These are phyloP conservation scores for Eucalyptus rudis DNA, from an alignment of 345 rosid species.

Conservation along the genomic window DNA sequence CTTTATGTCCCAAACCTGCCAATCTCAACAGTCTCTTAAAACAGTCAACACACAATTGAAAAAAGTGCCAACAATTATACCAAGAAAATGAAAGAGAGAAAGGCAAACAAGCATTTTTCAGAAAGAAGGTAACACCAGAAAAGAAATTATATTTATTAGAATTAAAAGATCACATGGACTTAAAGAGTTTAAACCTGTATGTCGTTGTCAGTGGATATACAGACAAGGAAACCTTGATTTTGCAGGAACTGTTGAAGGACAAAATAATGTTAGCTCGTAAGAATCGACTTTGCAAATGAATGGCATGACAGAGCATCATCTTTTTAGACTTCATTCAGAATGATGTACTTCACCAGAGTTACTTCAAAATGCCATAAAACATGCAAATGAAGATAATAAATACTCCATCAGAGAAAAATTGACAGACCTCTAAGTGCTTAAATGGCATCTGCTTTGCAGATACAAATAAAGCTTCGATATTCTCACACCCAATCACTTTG, in stretches of 20 bases:
- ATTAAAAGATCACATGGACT: not conserved
- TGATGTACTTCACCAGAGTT: not conserved
- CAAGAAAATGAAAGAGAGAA: not conserved
- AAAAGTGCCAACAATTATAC: not conserved
- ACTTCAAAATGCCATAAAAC: not conserved
- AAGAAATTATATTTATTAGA: not conserved
- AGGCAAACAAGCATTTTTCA: not conserved
- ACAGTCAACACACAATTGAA: not conserved
- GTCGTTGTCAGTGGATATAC: constrained; percentile 57
- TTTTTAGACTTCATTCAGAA: not conserved
- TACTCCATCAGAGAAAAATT: not conserved
- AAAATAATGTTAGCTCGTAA: not conserved
- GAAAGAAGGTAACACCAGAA: not conserved
- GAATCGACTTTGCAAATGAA: not conserved
- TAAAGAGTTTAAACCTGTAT: constrained; percentile 41
- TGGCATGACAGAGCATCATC: not conserved
- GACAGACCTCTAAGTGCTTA: constrained; percentile 64
- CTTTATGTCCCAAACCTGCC: constrained; percentile 84
- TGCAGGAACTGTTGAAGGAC: constrained; percentile 47
- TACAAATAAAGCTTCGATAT: constrained; percentile 65
- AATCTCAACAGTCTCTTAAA: constrained; percentile 5
- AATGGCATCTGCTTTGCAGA: constrained; percentile 61
- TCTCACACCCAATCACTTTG: constrained; percentile 74
- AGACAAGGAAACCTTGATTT: constrained; percentile 65
- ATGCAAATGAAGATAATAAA: not conserved